Percentiles rank a stretch among this genome's conserved stretches.
Conservation (phyloP, 441 rosid genomes). For the Jatropha multifida region DNA sequence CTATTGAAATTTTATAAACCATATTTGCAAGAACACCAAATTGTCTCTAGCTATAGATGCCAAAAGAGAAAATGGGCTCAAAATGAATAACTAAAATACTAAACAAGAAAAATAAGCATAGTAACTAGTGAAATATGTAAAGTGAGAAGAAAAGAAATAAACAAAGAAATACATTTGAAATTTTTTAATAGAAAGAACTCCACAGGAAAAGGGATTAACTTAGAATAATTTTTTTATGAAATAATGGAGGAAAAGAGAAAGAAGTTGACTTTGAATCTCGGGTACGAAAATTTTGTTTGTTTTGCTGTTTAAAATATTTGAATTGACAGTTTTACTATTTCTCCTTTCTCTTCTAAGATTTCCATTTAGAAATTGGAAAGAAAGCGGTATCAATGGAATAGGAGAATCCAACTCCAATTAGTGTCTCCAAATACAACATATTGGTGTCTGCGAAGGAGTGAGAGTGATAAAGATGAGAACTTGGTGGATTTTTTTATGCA, state of each 20-base stretch:
- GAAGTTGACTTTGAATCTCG: slow-evolving; percentile 41
- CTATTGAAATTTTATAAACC: slow-evolving; percentile 89
- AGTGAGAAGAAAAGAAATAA: slow-evolving; percentile 18
- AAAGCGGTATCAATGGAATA: slow-evolving; percentile 53
- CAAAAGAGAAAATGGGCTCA: slow-evolving; percentile 32
- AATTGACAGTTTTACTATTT: neutral
- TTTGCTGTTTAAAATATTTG: slow-evolving; percentile 13
- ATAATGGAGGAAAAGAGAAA: slow-evolving; percentile 20
- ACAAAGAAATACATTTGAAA: slow-evolving; percentile 19
- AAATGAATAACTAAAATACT: slow-evolving; percentile 34
- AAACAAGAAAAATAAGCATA: slow-evolving; percentile 35
- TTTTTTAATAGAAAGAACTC: slow-evolving; percentile 10
- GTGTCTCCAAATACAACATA: slow-evolving; percentile 91
- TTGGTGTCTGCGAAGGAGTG: slow-evolving; percentile 70
- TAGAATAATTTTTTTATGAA: neutral
- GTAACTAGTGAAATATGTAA: slow-evolving; percentile 34
- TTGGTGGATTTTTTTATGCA: neutral
- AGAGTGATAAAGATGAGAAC: slow-evolving; percentile 22
- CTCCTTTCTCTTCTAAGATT: slow-evolving; percentile 16
- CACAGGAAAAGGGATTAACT: neutral
- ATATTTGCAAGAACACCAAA: slow-evolving; percentile 81
- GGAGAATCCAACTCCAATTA: slow-evolving; percentile 97
- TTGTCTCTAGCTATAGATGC: slow-evolving; percentile 79
- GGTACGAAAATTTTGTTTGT: slow-evolving; percentile 34
- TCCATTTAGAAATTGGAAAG: slow-evolving; percentile 7